phyloP scores from a whole-genome alignment of 306 rosid species.

The Pterocarpus santalinus region DNA sequence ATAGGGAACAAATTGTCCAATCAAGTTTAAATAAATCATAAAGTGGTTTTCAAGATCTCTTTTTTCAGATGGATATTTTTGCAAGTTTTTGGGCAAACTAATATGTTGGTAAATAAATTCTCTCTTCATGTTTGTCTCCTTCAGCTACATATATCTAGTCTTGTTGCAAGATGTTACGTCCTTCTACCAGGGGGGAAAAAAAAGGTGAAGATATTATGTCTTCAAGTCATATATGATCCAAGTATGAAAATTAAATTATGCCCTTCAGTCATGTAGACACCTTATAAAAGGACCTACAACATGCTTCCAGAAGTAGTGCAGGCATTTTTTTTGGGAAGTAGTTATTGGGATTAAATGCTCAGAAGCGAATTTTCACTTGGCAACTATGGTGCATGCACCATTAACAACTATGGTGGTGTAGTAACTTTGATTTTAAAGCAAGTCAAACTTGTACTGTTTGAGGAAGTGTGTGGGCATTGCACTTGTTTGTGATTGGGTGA shows the following conservation, averaged over 20 bases:
- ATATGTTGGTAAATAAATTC: neutral
- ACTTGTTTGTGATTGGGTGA: neutral
- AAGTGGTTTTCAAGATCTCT: neutral
- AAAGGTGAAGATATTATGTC: neutral
- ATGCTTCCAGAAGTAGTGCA: no score
- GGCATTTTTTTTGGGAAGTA: no score
- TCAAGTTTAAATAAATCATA: slow-evolving; percentile 13
- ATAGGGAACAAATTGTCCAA: neutral
- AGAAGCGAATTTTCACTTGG: no score
- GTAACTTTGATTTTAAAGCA: neutral
- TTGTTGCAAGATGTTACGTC: neutral
- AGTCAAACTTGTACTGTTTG: slow-evolving; percentile 7
- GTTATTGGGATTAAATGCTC: no score
- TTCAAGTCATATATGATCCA: slow-evolving; percentile 2
- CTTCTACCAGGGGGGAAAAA: neutral
- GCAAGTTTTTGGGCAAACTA: neutral
- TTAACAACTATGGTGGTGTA: no score
- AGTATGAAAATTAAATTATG: neutral
- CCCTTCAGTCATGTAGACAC: neutral
- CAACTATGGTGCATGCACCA: no score
- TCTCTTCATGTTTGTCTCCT: neutral
- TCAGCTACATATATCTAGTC: neutral
- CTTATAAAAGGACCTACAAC: no score
- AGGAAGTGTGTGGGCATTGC: neutral
- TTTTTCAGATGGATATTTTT: neutral